phyloP scores from a whole-genome alignment of 495 filamentous ascomycete species.

The Penicillium coffeae region DNA sequence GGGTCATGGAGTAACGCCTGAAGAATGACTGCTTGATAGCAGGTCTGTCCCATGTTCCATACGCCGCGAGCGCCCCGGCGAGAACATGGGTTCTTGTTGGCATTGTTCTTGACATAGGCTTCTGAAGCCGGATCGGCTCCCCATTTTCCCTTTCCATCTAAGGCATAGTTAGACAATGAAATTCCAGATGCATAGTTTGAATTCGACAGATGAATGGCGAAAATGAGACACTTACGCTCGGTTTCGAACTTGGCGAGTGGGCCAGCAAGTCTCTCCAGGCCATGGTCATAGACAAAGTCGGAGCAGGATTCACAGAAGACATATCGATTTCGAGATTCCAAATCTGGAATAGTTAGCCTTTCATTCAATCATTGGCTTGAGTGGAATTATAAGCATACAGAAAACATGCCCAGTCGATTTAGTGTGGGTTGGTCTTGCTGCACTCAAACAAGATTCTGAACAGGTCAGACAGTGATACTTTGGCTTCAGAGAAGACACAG shows the following conservation, averaged over 20 bases:
- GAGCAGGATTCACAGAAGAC: constrained; percentile 80
- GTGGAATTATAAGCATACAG: constrained; percentile 34
- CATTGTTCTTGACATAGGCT: constrained; percentile 41
- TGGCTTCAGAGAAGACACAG: constrained; percentile 32
- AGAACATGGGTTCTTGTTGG: constrained; percentile 40
- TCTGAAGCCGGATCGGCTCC: constrained; percentile 34
- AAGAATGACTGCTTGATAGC: constrained; percentile 88
- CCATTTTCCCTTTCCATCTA: constrained; percentile 21
- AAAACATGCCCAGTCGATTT: constrained; percentile 43
- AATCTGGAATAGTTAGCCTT: constrained; percentile 47
- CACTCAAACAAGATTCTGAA: constrained; percentile 30
- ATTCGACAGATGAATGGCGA: too few relatives aligned
- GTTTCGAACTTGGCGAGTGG: constrained; percentile 24
- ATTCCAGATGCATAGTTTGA: background rate
- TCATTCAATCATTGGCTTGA: background rate
- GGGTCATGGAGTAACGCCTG: constrained; percentile 88
- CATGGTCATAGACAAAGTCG: constrained; percentile 85
- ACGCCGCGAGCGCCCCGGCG: constrained; percentile 70
- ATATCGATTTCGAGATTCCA: constrained; percentile 73
- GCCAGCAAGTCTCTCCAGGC: constrained; percentile 62
- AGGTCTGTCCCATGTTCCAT: constrained; percentile 90
- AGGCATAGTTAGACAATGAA: constrained; percentile 2
- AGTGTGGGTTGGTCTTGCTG: constrained; percentile 35
- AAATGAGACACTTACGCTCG: constrained; percentile 13
- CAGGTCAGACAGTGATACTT: constrained; percentile 43